These are phyloP conservation scores for Amanita molliuscula DNA, from an alignment of 768 basidiomycete genomes.

Conservation along the genomic window DNA sequence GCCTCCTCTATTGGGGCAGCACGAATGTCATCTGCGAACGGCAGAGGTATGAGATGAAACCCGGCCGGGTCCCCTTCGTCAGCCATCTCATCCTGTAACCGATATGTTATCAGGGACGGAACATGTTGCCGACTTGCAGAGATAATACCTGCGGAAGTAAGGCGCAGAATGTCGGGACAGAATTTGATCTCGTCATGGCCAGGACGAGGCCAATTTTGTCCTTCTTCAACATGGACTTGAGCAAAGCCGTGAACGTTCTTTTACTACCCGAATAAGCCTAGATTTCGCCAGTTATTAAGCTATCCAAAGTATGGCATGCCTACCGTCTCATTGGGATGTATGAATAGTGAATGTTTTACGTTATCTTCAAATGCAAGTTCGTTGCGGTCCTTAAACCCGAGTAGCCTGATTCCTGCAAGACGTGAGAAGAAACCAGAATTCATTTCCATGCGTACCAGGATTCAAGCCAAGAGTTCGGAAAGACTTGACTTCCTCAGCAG, in stretches of 20 bases:
- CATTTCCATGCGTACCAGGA: conserved; percentile 42
- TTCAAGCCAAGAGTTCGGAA: conserved; percentile 76
- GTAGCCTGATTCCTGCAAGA: conserved; percentile 66
- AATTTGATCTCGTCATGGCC: conserved; percentile 56
- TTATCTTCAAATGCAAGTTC: conserved; percentile 81
- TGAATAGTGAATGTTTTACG: conserved; percentile 82
- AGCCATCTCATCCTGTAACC: conserved; percentile 50
- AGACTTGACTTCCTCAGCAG: conserved; percentile 68
- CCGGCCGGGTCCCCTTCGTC: conserved; percentile 78
- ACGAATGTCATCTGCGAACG: conserved; percentile 92
- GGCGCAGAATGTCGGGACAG: conserved; percentile 72
- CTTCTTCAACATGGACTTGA: conserved; percentile 75
- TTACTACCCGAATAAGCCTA: conserved; percentile 84
- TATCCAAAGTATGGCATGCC: conserved; percentile 10
- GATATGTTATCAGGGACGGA: not conserved
- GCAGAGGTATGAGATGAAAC: conserved; percentile 87
- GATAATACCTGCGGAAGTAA: conserved; percentile 71
- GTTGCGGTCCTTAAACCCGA: conserved; percentile 77
- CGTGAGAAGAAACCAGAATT: not conserved
- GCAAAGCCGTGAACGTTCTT: conserved; percentile 80
- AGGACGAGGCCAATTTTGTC: conserved; percentile 75
- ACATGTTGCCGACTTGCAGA: not conserved
- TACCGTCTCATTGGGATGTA: conserved; percentile 89
- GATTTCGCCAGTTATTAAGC: conserved; percentile 6
- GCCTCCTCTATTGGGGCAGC: conserved; percentile 60